Base-by-base conservation (phyloP, 805 yeast species). In the Jamesozyma hellenica region DNA sequence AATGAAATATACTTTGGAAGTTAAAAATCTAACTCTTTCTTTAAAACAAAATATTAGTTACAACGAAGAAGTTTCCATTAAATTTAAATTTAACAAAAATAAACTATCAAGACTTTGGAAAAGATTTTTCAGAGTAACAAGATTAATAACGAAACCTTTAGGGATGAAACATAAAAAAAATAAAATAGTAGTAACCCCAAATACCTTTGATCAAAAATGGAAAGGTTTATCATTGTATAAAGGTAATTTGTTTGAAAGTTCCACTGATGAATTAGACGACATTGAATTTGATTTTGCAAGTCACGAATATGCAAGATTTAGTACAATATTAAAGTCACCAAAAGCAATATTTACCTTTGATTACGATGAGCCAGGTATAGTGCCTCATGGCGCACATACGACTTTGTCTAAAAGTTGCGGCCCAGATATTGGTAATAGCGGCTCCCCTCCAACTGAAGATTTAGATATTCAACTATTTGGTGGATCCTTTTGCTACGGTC, bases 401-500 rank as follows among this genome's bases (percentile, higher is more conserved):
- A 55, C 68, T 1, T 36, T 55, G 1, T 48, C 47, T 7, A 53
- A 51, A n/a, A 37, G 48, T 1, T 69, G 64, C 39, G 75, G 72
- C 0, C 67, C 77, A 1, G 81, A 75, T 46, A 62, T 78, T 27
- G 81, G 81, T 4, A 74, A 75, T 43, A 67, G 73, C 27, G 82
- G 77, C 3, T 46, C 68, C 3, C 64, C 80, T 0, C 87, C 87
- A 1, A 66, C 64, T 34, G 66, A 69, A 53, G 88, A 88, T 0
- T 49, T 80, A 7, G 80, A 80, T 38, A 38, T 88, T 8, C 67
- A 66, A 12, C 46, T 85, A 2, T 67, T 72, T 2, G 71, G 73
- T 40, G 77, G 86, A 0, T 77, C 83, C 0, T 62, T 86, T 1
- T 80, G 80, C 48, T 88, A 85, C 54, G 98, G 98, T 0, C 95